Conservation (phyloP, 2,329 filamentous ascomycete species). For the Diaporthe eres region DNA sequence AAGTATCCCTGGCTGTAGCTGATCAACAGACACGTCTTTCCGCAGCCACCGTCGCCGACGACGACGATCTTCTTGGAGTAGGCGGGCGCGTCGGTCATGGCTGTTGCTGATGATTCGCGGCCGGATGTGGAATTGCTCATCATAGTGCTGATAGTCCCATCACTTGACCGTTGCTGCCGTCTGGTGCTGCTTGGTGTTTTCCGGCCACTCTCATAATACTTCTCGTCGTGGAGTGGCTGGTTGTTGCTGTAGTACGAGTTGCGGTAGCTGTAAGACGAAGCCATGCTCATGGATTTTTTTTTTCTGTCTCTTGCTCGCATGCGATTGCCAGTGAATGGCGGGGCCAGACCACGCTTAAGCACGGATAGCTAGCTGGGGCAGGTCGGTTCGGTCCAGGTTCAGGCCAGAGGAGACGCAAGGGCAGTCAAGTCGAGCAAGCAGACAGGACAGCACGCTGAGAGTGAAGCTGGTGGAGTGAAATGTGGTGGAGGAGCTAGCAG, state of each 20-base stretch:
- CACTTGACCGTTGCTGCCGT: slow-evolving; percentile 78
- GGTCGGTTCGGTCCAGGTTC: slow-evolving; percentile 11
- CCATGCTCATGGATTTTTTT: slow-evolving; percentile 55
- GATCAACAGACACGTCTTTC: slow-evolving; percentile 98
- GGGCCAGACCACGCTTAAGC: slow-evolving; percentile 38
- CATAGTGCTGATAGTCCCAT: slow-evolving; percentile 90
- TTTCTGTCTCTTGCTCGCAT: background rate
- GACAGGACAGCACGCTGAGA: background rate
- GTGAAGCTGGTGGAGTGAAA: slow-evolving; percentile 18
- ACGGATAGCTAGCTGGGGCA: slow-evolving; percentile 33
- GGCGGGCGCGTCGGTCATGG: slow-evolving; percentile 89
- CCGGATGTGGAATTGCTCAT: slow-evolving; percentile 79
- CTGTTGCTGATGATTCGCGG: slow-evolving; percentile 83
- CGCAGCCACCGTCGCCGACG: slow-evolving; percentile 96
- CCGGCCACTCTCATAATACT: slow-evolving; percentile 52
- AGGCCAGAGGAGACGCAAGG: background rate
- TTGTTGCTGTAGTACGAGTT: slow-evolving; percentile 64
- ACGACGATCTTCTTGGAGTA: slow-evolving; percentile 99
- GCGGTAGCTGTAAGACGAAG: slow-evolving; percentile 66
- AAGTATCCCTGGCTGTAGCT: slow-evolving; percentile 99
- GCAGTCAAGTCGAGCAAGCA: background rate
- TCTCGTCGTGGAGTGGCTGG: slow-evolving; percentile 55
- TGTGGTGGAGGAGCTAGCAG: background rate
- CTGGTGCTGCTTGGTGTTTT: slow-evolving; percentile 49
- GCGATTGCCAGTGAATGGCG: slow-evolving; percentile 42